Percentiles rank a stretch among this genome's conserved stretches.
These are phyloP conservation scores for Sanghuangporus baumii DNA, from an alignment of 1,284 basidiomycete species.

Conservation along the genomic window DNA sequence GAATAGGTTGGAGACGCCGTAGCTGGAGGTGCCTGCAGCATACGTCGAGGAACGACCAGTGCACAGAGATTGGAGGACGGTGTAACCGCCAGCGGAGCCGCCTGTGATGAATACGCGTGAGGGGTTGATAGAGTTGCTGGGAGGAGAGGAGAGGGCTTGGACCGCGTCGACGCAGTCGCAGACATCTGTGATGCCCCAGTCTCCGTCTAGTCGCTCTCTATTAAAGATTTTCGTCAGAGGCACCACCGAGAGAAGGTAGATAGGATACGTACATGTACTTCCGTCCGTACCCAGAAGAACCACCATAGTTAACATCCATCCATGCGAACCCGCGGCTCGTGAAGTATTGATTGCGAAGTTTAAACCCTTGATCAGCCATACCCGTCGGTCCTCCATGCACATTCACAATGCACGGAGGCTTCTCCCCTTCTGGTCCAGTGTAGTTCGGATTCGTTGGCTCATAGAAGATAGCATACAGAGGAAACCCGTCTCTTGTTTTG, in stretches of 20 bases:
- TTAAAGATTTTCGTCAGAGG: background rate
- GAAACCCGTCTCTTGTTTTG: constrained; percentile 32
- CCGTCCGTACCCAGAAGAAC: constrained; percentile 62
- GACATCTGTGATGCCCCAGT: constrained; percentile 69
- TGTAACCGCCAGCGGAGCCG: constrained; percentile 58
- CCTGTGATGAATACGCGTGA: constrained; percentile 57
- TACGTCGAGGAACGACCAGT: constrained; percentile 25
- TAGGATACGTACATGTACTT: constrained; percentile 37
- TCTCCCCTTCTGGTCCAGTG: constrained; percentile 40
- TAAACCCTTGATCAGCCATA: constrained; percentile 38
- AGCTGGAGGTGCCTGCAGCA: constrained; percentile 45
- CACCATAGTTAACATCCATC: constrained; percentile 67
- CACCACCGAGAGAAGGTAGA: background rate
- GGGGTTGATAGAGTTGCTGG: constrained; percentile 45
- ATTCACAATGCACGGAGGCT: constrained; percentile 58
- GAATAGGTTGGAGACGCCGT: constrained; percentile 50
- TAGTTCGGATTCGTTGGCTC: constrained; percentile 58
- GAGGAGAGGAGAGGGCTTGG: constrained; percentile 36
- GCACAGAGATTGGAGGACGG: constrained; percentile 41
- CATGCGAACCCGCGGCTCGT: constrained; percentile 55
- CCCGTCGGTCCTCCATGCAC: constrained; percentile 67
- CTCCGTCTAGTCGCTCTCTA: constrained; percentile 45
- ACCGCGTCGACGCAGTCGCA: constrained; percentile 54
- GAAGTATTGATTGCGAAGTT: constrained; percentile 54
- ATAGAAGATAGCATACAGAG: constrained; percentile 55